Conservation (phyloP, 2,329 filamentous ascomycete genomes). For the Ascochyta viciae-villosae region DNA sequence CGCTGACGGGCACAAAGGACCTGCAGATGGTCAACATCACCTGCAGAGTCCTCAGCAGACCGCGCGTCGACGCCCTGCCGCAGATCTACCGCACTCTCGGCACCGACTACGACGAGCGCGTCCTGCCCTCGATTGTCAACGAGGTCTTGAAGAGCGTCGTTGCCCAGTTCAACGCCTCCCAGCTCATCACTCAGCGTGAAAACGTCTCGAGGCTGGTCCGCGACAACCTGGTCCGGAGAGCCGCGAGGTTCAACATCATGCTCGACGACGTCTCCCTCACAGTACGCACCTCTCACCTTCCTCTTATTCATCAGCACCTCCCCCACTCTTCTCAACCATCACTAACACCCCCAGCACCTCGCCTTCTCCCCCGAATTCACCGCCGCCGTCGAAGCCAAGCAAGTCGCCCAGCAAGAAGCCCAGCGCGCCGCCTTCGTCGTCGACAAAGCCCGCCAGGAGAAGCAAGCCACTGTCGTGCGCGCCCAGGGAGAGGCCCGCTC, state of each 20-base stretch:
- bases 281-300: constrained; percentile 58
- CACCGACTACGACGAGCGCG: constrained; percentile 95
- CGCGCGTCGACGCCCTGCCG: constrained; percentile 84
- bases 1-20: constrained; percentile 97
- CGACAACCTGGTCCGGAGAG: constrained; percentile 89
- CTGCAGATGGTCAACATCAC: constrained; percentile 99
- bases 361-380: constrained; percentile 75
- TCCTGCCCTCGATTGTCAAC: constrained; percentile 97
- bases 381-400: constrained; percentile 72
- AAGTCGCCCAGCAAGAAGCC: constrained; percentile 84
- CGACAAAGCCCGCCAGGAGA: constrained; percentile 98
- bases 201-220: constrained; percentile 90
- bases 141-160: constrained; percentile 99
- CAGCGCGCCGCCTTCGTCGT: constrained; percentile 97
- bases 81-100: constrained; percentile 98
- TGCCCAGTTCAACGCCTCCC: constrained; percentile 96
- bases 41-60: constrained; percentile 95
- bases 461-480: constrained; percentile 97
- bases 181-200: constrained; percentile 99
- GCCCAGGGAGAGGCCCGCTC: constrained; percentile 99
- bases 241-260: constrained; percentile 95
- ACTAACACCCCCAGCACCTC: constrained; percentile 60
- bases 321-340: neutral
- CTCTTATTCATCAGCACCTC: neutral
- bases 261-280: constrained; percentile 97